phyloP scores from a whole-genome alignment of 495 filamentous ascomycete genomes.

The Copromyces sp. region DNA sequence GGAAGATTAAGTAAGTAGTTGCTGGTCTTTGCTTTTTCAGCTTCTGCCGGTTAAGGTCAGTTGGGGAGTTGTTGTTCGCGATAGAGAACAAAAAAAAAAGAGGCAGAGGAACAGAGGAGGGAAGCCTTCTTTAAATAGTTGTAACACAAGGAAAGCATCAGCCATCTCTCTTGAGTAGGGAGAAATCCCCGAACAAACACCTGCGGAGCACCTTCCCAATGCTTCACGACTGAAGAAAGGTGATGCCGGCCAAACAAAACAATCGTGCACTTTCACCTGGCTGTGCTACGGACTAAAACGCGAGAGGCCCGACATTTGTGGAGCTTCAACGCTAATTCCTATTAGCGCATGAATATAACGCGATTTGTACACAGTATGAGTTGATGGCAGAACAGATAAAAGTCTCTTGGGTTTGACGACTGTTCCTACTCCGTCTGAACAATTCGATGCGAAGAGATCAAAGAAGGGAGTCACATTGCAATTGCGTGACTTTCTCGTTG shows the following conservation, averaged over 20 bases:
- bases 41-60: background rate
- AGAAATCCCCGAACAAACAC: background rate
- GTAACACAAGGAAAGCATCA: background rate
- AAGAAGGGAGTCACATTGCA: background rate
- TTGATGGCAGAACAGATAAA: background rate
- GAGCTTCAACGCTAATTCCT: background rate
- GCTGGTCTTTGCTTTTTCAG: background rate
- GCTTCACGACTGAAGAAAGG: background rate
- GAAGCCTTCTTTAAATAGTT: background rate
- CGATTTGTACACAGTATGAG: background rate
- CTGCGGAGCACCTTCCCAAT: background rate
- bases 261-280: background rate
- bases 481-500: background rate
- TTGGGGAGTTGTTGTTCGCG: background rate
- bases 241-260: background rate
- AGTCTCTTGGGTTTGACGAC: background rate
- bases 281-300: background rate
- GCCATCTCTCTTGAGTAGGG: background rate
- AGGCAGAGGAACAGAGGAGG: background rate
- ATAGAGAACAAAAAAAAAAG: background rate
- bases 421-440: background rate
- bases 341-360: background rate
- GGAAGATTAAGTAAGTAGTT: background rate
- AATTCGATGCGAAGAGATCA: background rate
- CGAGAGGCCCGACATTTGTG: background rate